These are phyloP conservation scores for Trichoderma virens DNA, from an alignment of 495 filamentous ascomycete genomes.

Conservation along the genomic window DNA sequence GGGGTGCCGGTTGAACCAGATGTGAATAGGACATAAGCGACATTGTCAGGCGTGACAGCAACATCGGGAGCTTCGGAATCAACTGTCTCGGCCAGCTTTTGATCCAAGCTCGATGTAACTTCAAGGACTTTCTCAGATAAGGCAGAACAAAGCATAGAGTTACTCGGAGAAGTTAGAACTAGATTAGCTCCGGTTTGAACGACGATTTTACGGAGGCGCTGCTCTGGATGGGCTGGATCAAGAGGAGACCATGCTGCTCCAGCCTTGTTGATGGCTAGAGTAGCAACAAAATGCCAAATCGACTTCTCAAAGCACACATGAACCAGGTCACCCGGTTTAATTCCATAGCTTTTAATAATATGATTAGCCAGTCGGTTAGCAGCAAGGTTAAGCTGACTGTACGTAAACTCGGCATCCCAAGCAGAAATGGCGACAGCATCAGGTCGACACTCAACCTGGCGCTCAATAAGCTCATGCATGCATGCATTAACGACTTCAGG, in stretches of 20 bases:
- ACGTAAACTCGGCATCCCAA: slow-evolving; percentile 54
- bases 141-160: not conserved
- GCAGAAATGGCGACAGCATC: slow-evolving; percentile 20
- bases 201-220: slow-evolving; percentile 28
- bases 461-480: slow-evolving; percentile 22
- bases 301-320: slow-evolving; percentile 53
- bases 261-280: slow-evolving; percentile 30
- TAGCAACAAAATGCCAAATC: slow-evolving; percentile 36
- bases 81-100: not conserved
- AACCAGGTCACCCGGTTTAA: slow-evolving; percentile 44
- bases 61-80: slow-evolving; percentile 4
- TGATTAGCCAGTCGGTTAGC: slow-evolving; percentile 36
- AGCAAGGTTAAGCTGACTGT: slow-evolving; percentile 37
- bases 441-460: slow-evolving; percentile 14
- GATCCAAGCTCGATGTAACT: not conserved
- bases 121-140: not conserved
- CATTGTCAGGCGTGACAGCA: slow-evolving; percentile 39
- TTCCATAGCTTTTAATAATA: slow-evolving; percentile 32
- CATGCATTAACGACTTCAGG: slow-evolving; percentile 16
- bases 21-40: slow-evolving; percentile 46
- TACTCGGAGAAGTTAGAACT: not conserved
- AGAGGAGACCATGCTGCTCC: slow-evolving; percentile 1
- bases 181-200: not conserved
- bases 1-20: slow-evolving; percentile 49
- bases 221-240: slow-evolving; percentile 39